Evolutionary conservation across 2,329 filamentous ascomycete species (phyloP).

Genomic region (Aspergillus tanneri): DNA sequence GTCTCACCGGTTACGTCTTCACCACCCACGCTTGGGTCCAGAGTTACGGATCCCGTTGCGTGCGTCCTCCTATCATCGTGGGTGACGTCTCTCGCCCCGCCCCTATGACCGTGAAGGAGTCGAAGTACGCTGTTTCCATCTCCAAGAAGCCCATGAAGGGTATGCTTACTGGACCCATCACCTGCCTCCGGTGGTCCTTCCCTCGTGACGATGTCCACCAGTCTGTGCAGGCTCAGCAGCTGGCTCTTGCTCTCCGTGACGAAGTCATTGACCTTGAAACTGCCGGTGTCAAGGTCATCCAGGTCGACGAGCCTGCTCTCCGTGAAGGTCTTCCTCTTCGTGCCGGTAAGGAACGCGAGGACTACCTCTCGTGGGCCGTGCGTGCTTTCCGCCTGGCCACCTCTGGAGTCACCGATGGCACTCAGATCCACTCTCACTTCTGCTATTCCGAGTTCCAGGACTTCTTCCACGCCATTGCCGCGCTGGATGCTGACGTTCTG

Average conservation of each 20-base stretch:
- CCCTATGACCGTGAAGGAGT: constrained; percentile 99
- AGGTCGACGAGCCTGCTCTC: constrained; percentile 98
- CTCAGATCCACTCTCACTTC: constrained; percentile 99
- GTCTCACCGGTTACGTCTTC: constrained; percentile 94
- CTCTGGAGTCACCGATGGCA: constrained; percentile 88
- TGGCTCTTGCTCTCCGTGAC: constrained; percentile 95
- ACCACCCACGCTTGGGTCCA: constrained; percentile 99
- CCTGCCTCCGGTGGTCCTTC: constrained; percentile 99
- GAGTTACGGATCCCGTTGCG: constrained; percentile 96
- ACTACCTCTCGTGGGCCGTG: constrained; percentile 96
- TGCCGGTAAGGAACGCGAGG: constrained; percentile 87
- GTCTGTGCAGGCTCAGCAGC: constrained; percentile 97
- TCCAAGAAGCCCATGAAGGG: constrained; percentile 99
- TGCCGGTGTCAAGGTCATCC: constrained; percentile 95
- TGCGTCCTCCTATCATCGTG: constrained; percentile 96
- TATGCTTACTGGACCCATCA: constrained; percentile 99
- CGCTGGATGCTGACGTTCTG: constrained; percentile 95
- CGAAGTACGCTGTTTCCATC: constrained; percentile 94
- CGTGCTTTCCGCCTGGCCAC: constrained; percentile 97
- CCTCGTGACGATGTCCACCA: constrained; percentile 99
- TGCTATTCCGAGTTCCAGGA: constrained; percentile 99
- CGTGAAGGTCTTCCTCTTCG: constrained; percentile 99
- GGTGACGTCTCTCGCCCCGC: constrained; percentile 96
- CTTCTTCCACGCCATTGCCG: constrained; percentile 99
- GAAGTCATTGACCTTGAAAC: constrained; percentile 98